Base-by-base conservation (phyloP, 768 basidiomycete species). In the Termitomyces sp. region DNA sequence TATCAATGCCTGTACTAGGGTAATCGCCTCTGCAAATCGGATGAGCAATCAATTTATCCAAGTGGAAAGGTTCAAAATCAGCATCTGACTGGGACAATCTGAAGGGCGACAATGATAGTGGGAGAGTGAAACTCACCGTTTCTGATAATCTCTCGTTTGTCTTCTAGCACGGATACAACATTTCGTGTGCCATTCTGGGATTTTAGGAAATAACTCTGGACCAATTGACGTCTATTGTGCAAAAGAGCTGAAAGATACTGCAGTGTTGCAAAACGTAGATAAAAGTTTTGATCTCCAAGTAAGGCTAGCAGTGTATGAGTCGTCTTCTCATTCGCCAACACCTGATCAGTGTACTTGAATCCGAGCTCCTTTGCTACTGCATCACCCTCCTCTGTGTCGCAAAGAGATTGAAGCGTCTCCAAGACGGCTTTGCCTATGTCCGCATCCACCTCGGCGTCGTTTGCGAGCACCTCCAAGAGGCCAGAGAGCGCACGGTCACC, bases 351-450 rank as follows among this genome's bases (percentile, higher is more conserved):
- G 66, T 96, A 87, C 62, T 82, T 85, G 70, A 91, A 82, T 5
- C 87, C 92, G n/a, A 91, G 73, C 58, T 92, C 90, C 65, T 85
- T 89, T 62, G 74, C 63, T 23, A 58, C 68, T 21, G 65, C 61
- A 16, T 69, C 59, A 35, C 67, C 56, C 53, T 89, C 87, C 64
- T 86, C 89, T 5, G 82, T 79, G 67, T 98, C 94, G 71, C 94
- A 97, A 29, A 99, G 79, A 58, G 86, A 72, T 66, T 84, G 82
- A 53, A 98, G 75, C 1, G 94, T 97, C 75, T 99, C 97, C 64
- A 99, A 74, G 4, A 88, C 87, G 21, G 95, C 95, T 68, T 92
- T 97, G 1, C 89, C 95, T 59, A 90, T 92, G 65, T 98, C 97
- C 5, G 86, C 78, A 70, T 99, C 97, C 51, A 94, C 82, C 62